phyloP scores from a whole-genome alignment of 768 basidiomycete species.

The Suillus hirtellus region DNA sequence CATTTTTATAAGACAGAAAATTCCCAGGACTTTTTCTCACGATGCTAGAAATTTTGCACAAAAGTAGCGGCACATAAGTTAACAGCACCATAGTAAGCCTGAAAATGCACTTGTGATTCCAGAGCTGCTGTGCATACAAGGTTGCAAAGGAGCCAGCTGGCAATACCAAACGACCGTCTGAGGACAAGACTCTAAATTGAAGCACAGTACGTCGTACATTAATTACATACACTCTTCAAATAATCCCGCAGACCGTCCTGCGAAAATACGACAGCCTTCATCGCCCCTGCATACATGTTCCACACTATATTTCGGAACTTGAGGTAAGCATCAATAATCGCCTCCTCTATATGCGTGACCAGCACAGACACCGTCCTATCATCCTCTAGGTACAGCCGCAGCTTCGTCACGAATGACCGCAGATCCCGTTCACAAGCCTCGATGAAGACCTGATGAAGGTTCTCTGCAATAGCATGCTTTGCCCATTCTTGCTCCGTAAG shows the following conservation, averaged over 20 bases:
- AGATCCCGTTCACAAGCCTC: slow-evolving; percentile 56
- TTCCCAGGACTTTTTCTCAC: slow-evolving; percentile 4
- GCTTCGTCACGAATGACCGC: slow-evolving; percentile 51
- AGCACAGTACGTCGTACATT: slow-evolving; percentile 7
- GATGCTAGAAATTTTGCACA: not conserved
- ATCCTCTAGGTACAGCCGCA: slow-evolving; percentile 81
- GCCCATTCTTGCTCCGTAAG: slow-evolving; percentile 50
- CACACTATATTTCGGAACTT: slow-evolving; percentile 66
- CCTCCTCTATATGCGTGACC: slow-evolving; percentile 72
- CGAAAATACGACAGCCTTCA: slow-evolving; percentile 35
- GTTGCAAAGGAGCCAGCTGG: too few relatives aligned
- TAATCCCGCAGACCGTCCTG: slow-evolving; percentile 40
- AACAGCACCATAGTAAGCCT: not conserved
- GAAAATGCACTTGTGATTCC: too few relatives aligned
- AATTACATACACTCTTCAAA: slow-evolving; percentile 38
- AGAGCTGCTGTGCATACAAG: too few relatives aligned
- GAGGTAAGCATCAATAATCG: slow-evolving; percentile 73
- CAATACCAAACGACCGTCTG: too few relatives aligned
- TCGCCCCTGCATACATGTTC: slow-evolving; percentile 45
- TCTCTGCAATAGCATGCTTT: slow-evolving; percentile 47
- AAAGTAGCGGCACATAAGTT: too few relatives aligned
- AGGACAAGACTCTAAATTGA: not conserved
- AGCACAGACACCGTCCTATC: slow-evolving; percentile 76
- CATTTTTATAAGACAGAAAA: slow-evolving; percentile 17
- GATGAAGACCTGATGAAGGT: slow-evolving; percentile 55